Base-by-base conservation (phyloP, 2,329 filamentous ascomycete genomes). In the Ophiostoma montium region DNA sequence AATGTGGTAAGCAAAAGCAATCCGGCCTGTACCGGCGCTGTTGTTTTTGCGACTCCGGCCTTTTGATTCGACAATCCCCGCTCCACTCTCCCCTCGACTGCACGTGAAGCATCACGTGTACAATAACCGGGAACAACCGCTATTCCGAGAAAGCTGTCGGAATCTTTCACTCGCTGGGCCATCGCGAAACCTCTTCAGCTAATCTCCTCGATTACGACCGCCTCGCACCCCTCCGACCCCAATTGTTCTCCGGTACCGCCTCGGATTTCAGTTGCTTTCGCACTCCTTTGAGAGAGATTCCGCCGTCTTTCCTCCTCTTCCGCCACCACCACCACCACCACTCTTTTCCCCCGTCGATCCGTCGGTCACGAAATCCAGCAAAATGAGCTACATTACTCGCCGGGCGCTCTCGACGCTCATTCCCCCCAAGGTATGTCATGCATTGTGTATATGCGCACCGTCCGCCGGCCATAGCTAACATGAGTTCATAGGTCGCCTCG, bases 381-480 rank as follows among this genome's bases (percentile, higher is more conserved):
- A 72, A 71, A 95, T 95, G 89, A 95, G 87, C 78, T 92, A 82
- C 80, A 77, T 94, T 65, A 79, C 82, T 65, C 86, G 85, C 72
- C 82, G 89, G 73, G 85, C 80, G 77, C 84, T 95, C 66, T 96
- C 92, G 67, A 95, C 94, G 76, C 84, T 98, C 70, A 95, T 98
- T 63, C 94, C 94, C 61, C 92, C 94, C 65, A 98, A 98, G 88
- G 90, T 95, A 75, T 60, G 74, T 60, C 7, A 30, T 35, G n/a
- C 4, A 13, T 19, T 11, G 16, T 39, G 10, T n/a, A n/a, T n/a
- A n/a, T n/a, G n/a, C n/a, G 13, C 9, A 18, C 27, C 9, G 6
- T 2, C 31, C 7, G 5, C 10, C 10, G 10, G 23, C 23, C 46
- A 15, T 32, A 10, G 27, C 4, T 47, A 36, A 47, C 44, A 42